phyloP scores from a whole-genome alignment of 2,329 filamentous ascomycete genomes.

The Didymosphaeria variabile region DNA sequence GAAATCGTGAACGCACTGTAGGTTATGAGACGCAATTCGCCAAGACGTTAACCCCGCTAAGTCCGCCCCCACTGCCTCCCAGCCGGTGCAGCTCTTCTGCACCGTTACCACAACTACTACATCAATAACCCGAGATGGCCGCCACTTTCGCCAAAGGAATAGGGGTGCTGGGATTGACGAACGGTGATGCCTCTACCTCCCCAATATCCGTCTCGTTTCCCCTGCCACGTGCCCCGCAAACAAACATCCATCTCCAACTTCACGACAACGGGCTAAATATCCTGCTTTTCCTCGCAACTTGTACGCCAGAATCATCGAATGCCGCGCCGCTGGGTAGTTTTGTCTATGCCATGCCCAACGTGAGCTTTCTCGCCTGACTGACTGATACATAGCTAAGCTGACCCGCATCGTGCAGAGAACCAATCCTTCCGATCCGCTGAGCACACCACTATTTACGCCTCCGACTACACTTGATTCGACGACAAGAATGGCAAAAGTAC shows the following conservation, averaged over 20 bases:
- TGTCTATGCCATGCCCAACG: constrained; percentile 92
- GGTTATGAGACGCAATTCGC: background rate
- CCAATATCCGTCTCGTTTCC: constrained; percentile 66
- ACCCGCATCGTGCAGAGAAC: constrained; percentile 40
- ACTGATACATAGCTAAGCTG: constrained; percentile 22
- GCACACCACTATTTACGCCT: constrained; percentile 80
- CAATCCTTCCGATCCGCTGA: constrained; percentile 68
- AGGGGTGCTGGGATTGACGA: constrained; percentile 5
- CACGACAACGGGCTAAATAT: constrained; percentile 62
- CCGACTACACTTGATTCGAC: constrained; percentile 86
- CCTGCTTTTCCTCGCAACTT: constrained; percentile 66
- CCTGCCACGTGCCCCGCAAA: constrained; percentile 64
- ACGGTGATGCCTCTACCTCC: constrained; percentile 36
- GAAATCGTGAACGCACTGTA: constrained; percentile 1
- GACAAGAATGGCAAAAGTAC: constrained; percentile 80
- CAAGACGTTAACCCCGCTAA: constrained; percentile 14
- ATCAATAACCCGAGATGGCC: constrained; percentile 30
- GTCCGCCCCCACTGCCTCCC: background rate
- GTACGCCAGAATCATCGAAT: constrained; percentile 52
- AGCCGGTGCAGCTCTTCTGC: background rate
- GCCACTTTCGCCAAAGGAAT: constrained; percentile 21
- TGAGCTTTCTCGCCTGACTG: constrained; percentile 53
- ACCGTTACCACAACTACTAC: background rate
- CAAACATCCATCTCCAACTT: constrained; percentile 67
- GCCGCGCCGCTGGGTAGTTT: constrained; percentile 77